These are phyloP conservation scores for Salvia splendens DNA, from an alignment of 257 asterid species.

Conservation along the genomic window DNA sequence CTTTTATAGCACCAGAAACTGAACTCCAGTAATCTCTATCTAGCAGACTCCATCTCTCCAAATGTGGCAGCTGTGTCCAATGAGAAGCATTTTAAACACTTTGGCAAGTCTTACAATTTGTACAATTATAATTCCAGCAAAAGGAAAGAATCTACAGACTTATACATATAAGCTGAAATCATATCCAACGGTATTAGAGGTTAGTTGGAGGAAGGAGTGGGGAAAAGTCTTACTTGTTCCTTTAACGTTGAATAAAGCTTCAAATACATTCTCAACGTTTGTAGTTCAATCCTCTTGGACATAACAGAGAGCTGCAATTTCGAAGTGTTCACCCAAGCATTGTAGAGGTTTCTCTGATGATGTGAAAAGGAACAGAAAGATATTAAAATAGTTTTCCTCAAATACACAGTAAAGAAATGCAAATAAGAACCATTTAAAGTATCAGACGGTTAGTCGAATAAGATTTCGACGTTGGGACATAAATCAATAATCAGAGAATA, in stretches of 20 bases:
- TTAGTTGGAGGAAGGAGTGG: not conserved
- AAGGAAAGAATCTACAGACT: constrained; percentile 21
- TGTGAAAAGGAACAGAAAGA: constrained; percentile 25
- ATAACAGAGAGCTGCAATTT: constrained; percentile 62
- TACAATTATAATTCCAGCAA: constrained; percentile 7
- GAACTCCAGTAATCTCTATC: constrained; percentile 62
- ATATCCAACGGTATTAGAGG: not conserved
- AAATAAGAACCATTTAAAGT: not conserved
- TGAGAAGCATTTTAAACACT: not conserved
- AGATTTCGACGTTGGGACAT: not conserved
- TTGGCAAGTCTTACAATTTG: not conserved
- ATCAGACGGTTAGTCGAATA: constrained; percentile 14
- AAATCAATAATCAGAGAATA: not conserved
- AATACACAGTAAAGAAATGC: constrained; percentile 16
- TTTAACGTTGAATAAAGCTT: constrained; percentile 63
- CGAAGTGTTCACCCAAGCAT: constrained; percentile 67
- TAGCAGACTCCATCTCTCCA: constrained; percentile 61
- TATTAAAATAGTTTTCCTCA: constrained; percentile 26
- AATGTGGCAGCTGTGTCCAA: constrained; percentile 55
- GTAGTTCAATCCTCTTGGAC: constrained; percentile 65
- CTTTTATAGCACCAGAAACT: constrained; percentile 57
- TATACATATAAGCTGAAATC: not conserved
- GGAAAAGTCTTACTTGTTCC: constrained; percentile 58
- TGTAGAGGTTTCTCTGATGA: constrained; percentile 68
- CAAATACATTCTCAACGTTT: constrained; percentile 52